These are phyloP conservation scores for Chytriomyces sp. DNA, from an alignment of 192 early-diverging fungal genomes.

Conservation along the genomic window DNA sequence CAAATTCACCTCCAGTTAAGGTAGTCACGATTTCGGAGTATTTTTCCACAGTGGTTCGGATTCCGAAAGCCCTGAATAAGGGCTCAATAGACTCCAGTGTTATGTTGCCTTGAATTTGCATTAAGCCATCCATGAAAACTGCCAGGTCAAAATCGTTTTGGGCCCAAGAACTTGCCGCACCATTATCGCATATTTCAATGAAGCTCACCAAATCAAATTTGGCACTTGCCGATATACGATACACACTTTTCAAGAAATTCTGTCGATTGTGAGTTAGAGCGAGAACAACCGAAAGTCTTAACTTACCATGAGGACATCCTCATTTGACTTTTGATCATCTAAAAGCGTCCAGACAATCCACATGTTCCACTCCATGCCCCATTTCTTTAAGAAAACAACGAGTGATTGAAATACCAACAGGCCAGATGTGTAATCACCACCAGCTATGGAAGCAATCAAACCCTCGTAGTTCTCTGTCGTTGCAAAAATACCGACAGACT, in stretches of 20 bases:
- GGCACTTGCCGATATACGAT: neutral
- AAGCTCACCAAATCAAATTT: conserved; percentile 22
- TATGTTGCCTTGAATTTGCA: conserved; percentile 7
- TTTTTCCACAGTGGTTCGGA: conserved; percentile 20
- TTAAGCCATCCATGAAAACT: conserved; percentile 9
- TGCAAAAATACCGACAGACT: conserved; percentile 23
- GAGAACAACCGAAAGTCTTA: neutral
- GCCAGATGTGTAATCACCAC: conserved; percentile 21
- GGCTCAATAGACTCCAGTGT: conserved; percentile 4
- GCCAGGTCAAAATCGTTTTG: conserved; percentile 10
- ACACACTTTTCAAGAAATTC: neutral
- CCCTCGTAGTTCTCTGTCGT: conserved; percentile 20
- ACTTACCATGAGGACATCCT: conserved; percentile 24
- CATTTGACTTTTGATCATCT: conserved; percentile 32
- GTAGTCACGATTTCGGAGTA: conserved; percentile 11
- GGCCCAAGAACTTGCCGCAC: neutral
- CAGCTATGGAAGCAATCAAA: conserved; percentile 28
- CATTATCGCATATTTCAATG: conserved; percentile 9
- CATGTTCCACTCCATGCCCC: conserved; percentile 39
- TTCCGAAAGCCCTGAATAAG: conserved; percentile 16
- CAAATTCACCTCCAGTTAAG: conserved; percentile 29
- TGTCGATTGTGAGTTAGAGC: neutral
- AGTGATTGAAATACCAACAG: conserved; percentile 28
- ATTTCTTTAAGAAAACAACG: conserved; percentile 26
- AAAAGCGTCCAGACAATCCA: conserved; percentile 33